Conservation (phyloP, 805 yeast species). For the Barnettozyma wickerhamii region DNA sequence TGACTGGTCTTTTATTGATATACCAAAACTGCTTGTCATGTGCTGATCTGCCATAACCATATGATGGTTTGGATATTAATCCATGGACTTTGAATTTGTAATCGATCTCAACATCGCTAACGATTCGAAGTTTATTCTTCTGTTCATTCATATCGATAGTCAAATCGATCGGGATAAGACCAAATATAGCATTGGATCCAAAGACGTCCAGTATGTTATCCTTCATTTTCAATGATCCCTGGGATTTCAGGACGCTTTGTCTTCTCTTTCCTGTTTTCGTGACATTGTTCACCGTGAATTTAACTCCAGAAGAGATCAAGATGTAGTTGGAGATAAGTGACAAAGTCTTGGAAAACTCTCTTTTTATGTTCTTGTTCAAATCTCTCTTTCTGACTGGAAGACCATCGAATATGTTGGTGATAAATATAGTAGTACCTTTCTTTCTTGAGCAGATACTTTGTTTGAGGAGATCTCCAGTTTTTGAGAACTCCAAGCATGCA, state of each 20-base stretch:
- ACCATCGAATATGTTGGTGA: constrained; percentile 56
- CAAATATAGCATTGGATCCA: constrained; percentile 62
- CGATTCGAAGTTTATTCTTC: constrained; percentile 18
- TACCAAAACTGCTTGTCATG: constrained; percentile 73
- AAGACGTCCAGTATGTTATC: constrained; percentile 63
- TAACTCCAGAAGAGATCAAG: constrained; percentile 55
- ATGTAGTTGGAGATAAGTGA: constrained; percentile 57
- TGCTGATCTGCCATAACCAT: constrained; percentile 71
- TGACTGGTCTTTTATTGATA: constrained; percentile 74
- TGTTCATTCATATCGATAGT: constrained; percentile 31
- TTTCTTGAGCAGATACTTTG: constrained; percentile 44
- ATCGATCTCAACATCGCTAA: constrained; percentile 15
- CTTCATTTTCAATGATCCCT: constrained; percentile 42
- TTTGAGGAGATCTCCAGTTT: constrained; percentile 46
- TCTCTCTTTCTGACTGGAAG: constrained; percentile 84
- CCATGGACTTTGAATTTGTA: constrained; percentile 47
- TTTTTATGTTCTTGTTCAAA: constrained; percentile 57
- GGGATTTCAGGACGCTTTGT: constrained; percentile 52
- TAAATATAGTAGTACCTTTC: constrained; percentile 63
- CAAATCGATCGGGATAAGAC: constrained; percentile 49
- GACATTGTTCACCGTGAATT: constrained; percentile 57
- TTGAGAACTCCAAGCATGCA: constrained; percentile 46
- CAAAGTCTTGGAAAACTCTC: constrained; percentile 71
- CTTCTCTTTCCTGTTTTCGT: constrained; percentile 45
- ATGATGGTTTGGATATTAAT: constrained; percentile 66